Evolutionary conservation across 495 filamentous ascomycete genomes (phyloP).

Genomic region (Chaetomium fimeti): DNA sequence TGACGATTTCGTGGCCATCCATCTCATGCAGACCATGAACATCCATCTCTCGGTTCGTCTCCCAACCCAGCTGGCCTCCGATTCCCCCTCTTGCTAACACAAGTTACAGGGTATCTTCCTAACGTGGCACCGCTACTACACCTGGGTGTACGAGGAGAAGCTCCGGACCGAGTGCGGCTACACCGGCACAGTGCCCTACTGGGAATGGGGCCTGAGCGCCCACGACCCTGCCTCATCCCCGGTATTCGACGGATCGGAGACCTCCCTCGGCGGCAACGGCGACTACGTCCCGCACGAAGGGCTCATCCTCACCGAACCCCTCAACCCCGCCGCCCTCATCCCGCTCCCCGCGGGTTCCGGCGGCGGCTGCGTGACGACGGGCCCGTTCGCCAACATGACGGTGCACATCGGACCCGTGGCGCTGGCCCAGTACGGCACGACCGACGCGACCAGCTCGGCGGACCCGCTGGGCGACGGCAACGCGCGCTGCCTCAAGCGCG

Average conservation of each 20-base stretch:
- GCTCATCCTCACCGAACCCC: slow-evolving; percentile 20
- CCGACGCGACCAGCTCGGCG: no score
- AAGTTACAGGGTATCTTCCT: slow-evolving; percentile 53
- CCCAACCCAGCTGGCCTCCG: neutral
- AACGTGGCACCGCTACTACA: slow-evolving; percentile 68
- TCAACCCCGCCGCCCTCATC: slow-evolving; percentile 32
- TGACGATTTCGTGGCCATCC: slow-evolving; percentile 68
- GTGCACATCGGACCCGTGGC: slow-evolving; percentile 57
- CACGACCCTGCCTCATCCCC: slow-evolving; percentile 51
- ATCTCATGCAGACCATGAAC: slow-evolving; percentile 60
- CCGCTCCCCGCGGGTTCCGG: slow-evolving; percentile 49
- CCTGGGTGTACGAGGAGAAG: slow-evolving; percentile 62
- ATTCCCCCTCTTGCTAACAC: neutral
- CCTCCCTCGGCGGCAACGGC: slow-evolving; percentile 61
- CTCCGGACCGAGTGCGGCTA: slow-evolving; percentile 71
- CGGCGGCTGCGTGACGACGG: slow-evolving; percentile 60
- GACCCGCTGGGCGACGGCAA: slow-evolving; percentile 35
- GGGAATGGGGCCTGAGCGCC: slow-evolving; percentile 61
- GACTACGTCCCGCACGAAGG: slow-evolving; percentile 38
- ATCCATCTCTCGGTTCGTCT: slow-evolving; percentile 57
- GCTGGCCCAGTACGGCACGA: neutral
- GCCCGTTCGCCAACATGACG: slow-evolving; percentile 53
- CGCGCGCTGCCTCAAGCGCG: slow-evolving; percentile 63
- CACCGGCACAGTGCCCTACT: slow-evolving; percentile 58
- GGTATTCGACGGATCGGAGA: slow-evolving; percentile 59